phyloP scores from a whole-genome alignment of 2,329 filamentous ascomycete species.

The Colletotrichum destructivum region DNA sequence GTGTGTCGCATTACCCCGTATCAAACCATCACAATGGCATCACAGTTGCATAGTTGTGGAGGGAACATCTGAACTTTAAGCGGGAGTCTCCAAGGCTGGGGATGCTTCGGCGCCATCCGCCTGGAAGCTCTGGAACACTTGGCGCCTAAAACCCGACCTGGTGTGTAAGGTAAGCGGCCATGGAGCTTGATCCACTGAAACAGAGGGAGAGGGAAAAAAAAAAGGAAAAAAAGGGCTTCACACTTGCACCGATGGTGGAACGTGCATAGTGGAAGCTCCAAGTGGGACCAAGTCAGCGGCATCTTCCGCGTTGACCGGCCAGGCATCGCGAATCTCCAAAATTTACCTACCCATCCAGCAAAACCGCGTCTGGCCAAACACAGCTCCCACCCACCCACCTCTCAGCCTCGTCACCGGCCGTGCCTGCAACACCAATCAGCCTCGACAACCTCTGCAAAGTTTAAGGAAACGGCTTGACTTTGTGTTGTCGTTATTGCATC shows the following conservation, averaged over 20 bases:
- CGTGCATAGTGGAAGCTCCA: neutral
- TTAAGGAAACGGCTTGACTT: neutral
- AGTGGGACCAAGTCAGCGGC: constrained; percentile 24
- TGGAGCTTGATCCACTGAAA: constrained; percentile 9
- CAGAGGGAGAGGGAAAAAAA: no score
- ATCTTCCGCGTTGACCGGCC: constrained; percentile 37
- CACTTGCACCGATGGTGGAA: neutral
- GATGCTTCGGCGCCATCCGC: neutral
- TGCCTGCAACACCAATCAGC: neutral
- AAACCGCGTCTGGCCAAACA: constrained; percentile 39
- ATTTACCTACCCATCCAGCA: constrained; percentile 36
- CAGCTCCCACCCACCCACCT: constrained; percentile 3
- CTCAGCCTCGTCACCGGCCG: constrained; percentile 19
- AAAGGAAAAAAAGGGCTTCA: no score
- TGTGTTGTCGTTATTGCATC: neutral
- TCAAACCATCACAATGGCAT: constrained; percentile 32
- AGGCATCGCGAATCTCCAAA: constrained; percentile 44
- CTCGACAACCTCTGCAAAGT: neutral
- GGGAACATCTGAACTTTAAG: constrained; percentile 14
- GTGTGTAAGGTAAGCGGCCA: neutral
- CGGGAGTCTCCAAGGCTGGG: constrained; percentile 1
- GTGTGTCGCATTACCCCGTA: constrained; percentile 1
- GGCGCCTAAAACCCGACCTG: neutral
- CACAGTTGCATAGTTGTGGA: constrained; percentile 17
- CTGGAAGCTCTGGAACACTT: constrained; percentile 8